phyloP scores from a whole-genome alignment of 1,284 basidiomycete genomes.

The Waitea zeae region DNA sequence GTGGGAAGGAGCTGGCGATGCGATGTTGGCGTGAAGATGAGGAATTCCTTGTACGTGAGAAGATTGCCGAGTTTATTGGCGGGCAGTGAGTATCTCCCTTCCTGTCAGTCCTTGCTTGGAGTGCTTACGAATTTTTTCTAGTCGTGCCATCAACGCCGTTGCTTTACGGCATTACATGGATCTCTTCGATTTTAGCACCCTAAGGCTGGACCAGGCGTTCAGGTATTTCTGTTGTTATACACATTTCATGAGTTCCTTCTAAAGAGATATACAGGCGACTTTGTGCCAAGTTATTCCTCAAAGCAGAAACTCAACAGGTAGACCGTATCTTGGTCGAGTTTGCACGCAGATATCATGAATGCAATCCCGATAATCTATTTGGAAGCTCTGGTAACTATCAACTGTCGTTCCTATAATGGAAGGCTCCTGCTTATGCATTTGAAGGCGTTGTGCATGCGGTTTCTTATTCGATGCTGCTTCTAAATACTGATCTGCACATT shows the following conservation, averaged over 20 bases:
- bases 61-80: constrained; percentile 93
- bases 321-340: constrained; percentile 93
- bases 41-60: constrained; percentile 69
- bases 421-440: constrained; percentile 4
- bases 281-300: constrained; percentile 83
- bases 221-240: not conserved
- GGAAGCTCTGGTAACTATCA: constrained; percentile 59
- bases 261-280: constrained; percentile 67
- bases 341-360: constrained; percentile 78
- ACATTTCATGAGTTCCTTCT: constrained; percentile 6
- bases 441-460: constrained; percentile 84
- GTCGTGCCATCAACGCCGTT: constrained; percentile 58
- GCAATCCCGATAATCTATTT: constrained; percentile 69
- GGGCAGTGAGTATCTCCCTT: constrained; percentile 44
- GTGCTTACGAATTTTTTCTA: constrained; percentile 15
- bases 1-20: constrained; percentile 57
- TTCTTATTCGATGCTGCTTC: constrained; percentile 80
- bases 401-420: constrained; percentile 4
- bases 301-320: constrained; percentile 95
- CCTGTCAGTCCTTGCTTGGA: not conserved
- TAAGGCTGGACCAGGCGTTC: constrained; percentile 83
- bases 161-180: constrained; percentile 73
- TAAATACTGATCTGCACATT: constrained; percentile 96
- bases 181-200: constrained; percentile 73
- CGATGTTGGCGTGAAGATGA: constrained; percentile 84